phyloP scores from a whole-genome alignment of 176 grass and related monocot genomes.

The Saccharum officinarum region DNA sequence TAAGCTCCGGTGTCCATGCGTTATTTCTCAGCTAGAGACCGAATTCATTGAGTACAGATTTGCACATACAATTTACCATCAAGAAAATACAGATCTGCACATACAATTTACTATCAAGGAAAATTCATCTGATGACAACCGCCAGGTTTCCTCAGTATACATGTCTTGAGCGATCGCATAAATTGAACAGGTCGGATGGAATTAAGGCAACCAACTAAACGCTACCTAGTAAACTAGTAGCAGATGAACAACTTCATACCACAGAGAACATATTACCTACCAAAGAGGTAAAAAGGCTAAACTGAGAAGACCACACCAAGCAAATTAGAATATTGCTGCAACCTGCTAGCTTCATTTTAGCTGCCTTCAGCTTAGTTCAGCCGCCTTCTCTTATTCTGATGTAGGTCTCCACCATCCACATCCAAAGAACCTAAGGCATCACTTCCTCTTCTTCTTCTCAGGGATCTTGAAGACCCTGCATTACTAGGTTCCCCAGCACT shows the following conservation, averaged over 20 bases:
- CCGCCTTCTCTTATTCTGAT: constrained; percentile 77
- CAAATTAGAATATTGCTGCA: constrained; percentile 13
- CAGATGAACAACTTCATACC: constrained; percentile 27
- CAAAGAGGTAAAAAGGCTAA: constrained; percentile 36
- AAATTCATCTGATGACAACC: constrained; percentile 32
- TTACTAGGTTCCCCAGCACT: constrained; percentile 55
- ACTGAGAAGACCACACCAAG: constrained; percentile 11
- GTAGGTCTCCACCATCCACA: constrained; percentile 75
- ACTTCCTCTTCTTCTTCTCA: constrained; percentile 75
- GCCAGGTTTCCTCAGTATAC: constrained; percentile 37
- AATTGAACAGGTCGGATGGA: constrained; percentile 21
- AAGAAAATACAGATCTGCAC: constrained; percentile 38
- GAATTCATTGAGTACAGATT: constrained; percentile 35
- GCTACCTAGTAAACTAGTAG: constrained; percentile 34
- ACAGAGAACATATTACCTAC: constrained; percentile 37
- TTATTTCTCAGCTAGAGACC: constrained; percentile 32
- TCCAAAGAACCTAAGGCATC: constrained; percentile 65
- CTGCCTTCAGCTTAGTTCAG: constrained; percentile 68
- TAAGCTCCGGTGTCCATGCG: background rate
- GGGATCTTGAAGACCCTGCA: constrained; percentile 77
- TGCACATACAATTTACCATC: constrained; percentile 19
- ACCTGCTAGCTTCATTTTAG: constrained; percentile 43
- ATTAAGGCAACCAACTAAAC: constrained; percentile 37
- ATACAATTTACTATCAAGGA: constrained; percentile 34
- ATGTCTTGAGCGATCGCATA: constrained; percentile 29